These are phyloP conservation scores for Leucosporidium creatinivorum DNA, from an alignment of 768 basidiomycete species.

Conservation along the genomic window DNA sequence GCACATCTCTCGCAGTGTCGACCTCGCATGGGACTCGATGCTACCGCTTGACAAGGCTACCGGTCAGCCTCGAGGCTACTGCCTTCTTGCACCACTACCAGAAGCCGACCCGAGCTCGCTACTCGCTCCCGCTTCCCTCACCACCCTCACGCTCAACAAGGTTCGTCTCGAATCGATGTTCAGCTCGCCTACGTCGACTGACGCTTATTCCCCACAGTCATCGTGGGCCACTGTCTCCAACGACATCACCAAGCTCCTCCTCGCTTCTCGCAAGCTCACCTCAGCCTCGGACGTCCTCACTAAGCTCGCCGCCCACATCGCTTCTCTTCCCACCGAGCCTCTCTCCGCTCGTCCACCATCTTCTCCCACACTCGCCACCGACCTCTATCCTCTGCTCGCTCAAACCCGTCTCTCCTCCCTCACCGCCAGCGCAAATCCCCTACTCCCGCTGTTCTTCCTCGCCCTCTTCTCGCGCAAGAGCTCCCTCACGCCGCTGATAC, in stretches of 20 bases:
- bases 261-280: constrained; percentile 5
- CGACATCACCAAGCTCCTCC: constrained; percentile 16
- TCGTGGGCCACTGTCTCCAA: constrained; percentile 17
- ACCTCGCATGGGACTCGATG: constrained; percentile 27
- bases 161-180: not conserved
- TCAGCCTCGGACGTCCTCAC: constrained; percentile 1
- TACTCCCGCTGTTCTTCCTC: constrained; percentile 16
- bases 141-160: constrained; percentile 30
- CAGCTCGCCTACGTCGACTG: not conserved
- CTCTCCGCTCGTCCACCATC: not conserved
- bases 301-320: constrained; percentile 4
- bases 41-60: constrained; percentile 33
- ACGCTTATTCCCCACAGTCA: constrained; percentile 9
- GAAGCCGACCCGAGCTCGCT: constrained; percentile 9
- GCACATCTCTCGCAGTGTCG: not conserved
- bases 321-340: constrained; percentile 1
- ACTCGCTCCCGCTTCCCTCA: constrained; percentile 11
- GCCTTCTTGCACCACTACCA: constrained; percentile 15
- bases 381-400: not conserved
- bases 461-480: constrained; percentile 17
- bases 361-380: not conserved
- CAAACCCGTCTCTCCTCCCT: not conserved
- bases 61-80: constrained; percentile 29
- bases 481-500: constrained; percentile 9
- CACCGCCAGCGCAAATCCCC: not conserved